Conservation (phyloP, 1,139 yeast species). For the Protomyces arabidopsidicola region DNA sequence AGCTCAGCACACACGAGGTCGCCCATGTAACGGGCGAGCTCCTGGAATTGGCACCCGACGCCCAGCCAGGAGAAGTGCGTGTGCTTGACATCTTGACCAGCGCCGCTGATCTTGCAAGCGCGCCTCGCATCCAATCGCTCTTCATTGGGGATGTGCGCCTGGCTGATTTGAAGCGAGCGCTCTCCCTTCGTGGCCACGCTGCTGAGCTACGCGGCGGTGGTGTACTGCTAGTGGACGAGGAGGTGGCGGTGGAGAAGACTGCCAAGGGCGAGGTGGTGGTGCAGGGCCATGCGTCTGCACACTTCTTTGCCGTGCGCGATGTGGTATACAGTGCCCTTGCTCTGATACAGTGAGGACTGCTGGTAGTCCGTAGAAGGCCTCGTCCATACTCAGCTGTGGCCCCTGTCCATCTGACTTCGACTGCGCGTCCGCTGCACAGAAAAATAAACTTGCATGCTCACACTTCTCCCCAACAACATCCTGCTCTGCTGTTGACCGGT, state of each 20-base stretch:
- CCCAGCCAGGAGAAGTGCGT: constrained; percentile 28
- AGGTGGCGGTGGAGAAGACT: constrained; percentile 68
- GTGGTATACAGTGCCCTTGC: constrained; percentile 16
- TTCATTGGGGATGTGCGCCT: constrained; percentile 86
- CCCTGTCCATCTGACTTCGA: neutral
- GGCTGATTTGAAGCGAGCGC: constrained; percentile 68
- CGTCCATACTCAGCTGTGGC: neutral
- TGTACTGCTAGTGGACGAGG: constrained; percentile 75
- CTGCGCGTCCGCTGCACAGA: neutral
- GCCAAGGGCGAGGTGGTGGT: constrained; percentile 76
- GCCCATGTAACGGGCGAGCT: constrained; percentile 68
- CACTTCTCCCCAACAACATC: neutral
- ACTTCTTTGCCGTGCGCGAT: constrained; percentile 11
- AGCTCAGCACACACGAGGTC: constrained; percentile 70
- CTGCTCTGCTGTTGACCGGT: neutral
- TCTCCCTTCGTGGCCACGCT: constrained; percentile 54
- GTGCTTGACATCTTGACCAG: constrained; percentile 37
- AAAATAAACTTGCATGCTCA: neutral
- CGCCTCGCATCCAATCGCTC: constrained; percentile 45
- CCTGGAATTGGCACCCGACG: constrained; percentile 31
- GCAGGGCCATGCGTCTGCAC: constrained; percentile 52
- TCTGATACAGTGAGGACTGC: neutral
- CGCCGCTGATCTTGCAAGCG: constrained; percentile 37
- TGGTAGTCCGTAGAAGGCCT: too few relatives aligned
- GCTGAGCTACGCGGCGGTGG: constrained; percentile 96